A percentile compares a stretch with the other conserved stretches of the same genome.
Evolutionary conservation across 495 filamentous ascomycete species (phyloP).

Genomic region (Penicillium soppii): DNA sequence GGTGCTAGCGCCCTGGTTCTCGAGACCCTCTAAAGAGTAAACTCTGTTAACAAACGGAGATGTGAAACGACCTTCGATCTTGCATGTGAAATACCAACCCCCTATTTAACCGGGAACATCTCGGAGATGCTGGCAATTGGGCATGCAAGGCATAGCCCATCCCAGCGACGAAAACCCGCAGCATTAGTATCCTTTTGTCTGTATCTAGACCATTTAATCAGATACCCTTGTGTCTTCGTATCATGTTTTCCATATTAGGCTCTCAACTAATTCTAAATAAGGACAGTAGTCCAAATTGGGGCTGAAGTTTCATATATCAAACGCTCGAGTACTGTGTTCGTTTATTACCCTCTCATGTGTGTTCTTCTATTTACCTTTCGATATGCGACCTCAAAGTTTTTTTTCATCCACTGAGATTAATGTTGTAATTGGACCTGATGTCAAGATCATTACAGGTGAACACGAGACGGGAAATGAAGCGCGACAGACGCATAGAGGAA

Average conservation of each 20-base stretch:
- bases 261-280: background rate
- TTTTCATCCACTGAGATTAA: slow-evolving; percentile 44
- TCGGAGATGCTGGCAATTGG: background rate
- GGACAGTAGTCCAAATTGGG: background rate
- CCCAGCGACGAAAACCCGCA: background rate
- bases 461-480: slow-evolving; percentile 43
- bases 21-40: slow-evolving; percentile 52
- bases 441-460: slow-evolving; percentile 44
- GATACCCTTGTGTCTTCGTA: slow-evolving; percentile 4
- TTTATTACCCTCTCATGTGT: no score
- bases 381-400: no score
- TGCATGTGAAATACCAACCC: slow-evolving; percentile 13
- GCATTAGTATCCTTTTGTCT: background rate
- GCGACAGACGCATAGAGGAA: slow-evolving; percentile 25
- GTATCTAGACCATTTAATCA: slow-evolving; percentile 7
- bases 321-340: no score
- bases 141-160: background rate
- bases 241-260: background rate
- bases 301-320: background rate
- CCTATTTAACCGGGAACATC: slow-evolving; percentile 15
- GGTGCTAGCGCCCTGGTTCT: slow-evolving; percentile 90
- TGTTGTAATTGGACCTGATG: slow-evolving; percentile 43
- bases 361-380: no score
- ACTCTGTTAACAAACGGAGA: slow-evolving; percentile 25
- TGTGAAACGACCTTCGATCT: slow-evolving; percentile 22